Evolutionary conservation across 2,329 filamentous ascomycete species (phyloP).

Genomic region (Clarireedia sp.): DNA sequence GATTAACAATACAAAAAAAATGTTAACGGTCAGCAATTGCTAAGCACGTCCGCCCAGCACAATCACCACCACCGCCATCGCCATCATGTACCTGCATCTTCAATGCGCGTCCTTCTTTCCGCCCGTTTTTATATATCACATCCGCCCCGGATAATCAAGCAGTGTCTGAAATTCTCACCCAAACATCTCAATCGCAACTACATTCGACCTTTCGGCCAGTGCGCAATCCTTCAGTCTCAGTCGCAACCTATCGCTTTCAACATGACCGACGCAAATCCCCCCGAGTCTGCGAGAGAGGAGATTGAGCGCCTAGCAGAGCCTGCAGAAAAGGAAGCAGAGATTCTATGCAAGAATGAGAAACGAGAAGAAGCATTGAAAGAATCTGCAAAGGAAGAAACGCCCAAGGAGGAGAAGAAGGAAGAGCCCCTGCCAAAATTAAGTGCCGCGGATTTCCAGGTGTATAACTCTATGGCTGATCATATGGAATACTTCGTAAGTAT

Average conservation of each 20-base stretch:
- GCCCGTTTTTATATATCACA: background rate
- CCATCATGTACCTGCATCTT: background rate
- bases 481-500: constrained; percentile 53
- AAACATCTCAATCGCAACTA: too few species aligned
- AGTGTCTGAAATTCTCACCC: too few species aligned
- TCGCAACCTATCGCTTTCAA: background rate
- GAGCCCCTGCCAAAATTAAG: constrained; percentile 43
- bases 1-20: background rate
- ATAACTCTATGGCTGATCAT: constrained; percentile 53
- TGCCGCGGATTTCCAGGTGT: constrained; percentile 48
- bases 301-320: constrained; percentile 51
- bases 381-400: constrained; percentile 8
- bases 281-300: background rate
- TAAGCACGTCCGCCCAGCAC: background rate
- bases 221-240: too few species aligned
- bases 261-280: background rate
- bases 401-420: constrained; percentile 17
- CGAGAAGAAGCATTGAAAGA: constrained; percentile 43
- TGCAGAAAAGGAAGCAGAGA: constrained; percentile 39
- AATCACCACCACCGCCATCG: background rate
- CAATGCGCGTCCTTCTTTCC: background rate
- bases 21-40: constrained; percentile 5
- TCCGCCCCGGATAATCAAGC: too few species aligned
- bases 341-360: constrained; percentile 31
- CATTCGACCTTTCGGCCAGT: background rate